Evolutionary conservation across 306 rosid species (phyloP), one percentile per base, ranked within the genome.

Genomic region (Prunus persica): DNA sequence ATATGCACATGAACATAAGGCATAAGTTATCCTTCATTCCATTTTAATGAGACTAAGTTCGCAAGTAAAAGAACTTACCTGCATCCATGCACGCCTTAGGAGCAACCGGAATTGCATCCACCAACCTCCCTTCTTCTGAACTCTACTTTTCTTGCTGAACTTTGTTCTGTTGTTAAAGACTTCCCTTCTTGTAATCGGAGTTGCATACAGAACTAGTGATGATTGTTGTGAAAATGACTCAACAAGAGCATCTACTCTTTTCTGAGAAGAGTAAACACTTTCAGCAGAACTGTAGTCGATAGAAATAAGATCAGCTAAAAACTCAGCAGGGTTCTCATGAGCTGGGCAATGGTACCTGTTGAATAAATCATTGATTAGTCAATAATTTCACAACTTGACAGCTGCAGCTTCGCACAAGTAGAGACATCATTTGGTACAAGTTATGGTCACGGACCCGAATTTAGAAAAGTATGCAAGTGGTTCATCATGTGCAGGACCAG

Each of bases 61-160:
- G 12, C 54, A 22, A 4, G 55, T 8, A 18, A 68, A 80, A 74
- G 63, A 73, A 67, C 72, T 63, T 57, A 89, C 98, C 97, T 95
- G 98, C 92, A 90, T 92, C 97, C 98, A 92, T 45, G 97, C 98
- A 66, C 97, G 94, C 87, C 78, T 95, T 45, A 95, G 89, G 65
- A 92, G 98, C 92, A 95, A 82, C 82, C 89, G 54, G 82, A 95
- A 95, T 83, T 92, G 89, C 78, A 85, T 89, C 97, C 97, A 92
- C 98, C 97, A 95, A 49, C 90, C 81, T 76, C 93, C 90, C 82
- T 82, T 90, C 88, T 67, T 87, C 87, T 69, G 83, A 71, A 54
- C 81, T 66, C 74, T 74, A 60, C 82, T 75, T 80, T 86, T 85
- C 84, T 73, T 85, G 73, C 74, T 78, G 62, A 78, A 69, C 79